Evolutionary conservation across 345 rosid genomes (phyloP).

Genomic region (Erucastrum elatum): DNA sequence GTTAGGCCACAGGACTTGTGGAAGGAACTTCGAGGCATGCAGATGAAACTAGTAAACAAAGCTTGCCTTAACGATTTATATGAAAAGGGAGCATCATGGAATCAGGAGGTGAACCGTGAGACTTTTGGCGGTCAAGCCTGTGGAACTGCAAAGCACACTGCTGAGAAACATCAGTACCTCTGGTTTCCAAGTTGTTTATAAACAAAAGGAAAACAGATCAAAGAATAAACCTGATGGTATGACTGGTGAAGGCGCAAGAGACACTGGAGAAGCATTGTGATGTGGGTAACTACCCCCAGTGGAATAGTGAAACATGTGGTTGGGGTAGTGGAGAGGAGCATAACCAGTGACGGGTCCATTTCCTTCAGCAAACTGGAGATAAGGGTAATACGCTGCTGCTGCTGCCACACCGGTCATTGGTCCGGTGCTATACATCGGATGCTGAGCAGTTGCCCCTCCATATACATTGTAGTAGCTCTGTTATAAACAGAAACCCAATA

Average conservation of each 20-base stretch:
- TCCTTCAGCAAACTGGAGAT: constrained; percentile 78
- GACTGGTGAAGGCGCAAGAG: constrained; percentile 78
- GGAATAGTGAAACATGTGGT: constrained; percentile 73
- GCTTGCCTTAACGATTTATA: neutral
- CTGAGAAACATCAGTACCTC: constrained; percentile 64
- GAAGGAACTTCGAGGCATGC: constrained; percentile 44
- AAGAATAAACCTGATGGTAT: constrained; percentile 68
- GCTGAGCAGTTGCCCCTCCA: constrained; percentile 79
- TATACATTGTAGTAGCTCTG: constrained; percentile 88
- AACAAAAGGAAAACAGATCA: neutral
- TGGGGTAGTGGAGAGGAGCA: constrained; percentile 71
- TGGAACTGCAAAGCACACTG: constrained; percentile 98
- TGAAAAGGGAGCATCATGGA: neutral
- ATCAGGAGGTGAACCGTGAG: constrained; percentile 65
- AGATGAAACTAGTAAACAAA: constrained; percentile 25
- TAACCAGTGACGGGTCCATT: constrained; percentile 61
- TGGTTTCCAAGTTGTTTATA: constrained; percentile 12
- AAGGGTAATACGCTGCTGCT: constrained; percentile 74
- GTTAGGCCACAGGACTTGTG: constrained; percentile 72
- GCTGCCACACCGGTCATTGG: constrained; percentile 62
- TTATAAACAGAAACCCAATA: neutral
- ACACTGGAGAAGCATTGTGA: constrained; percentile 72
- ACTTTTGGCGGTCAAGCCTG: constrained; percentile 73
- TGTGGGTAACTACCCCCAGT: constrained; percentile 67
- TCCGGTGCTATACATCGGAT: constrained; percentile 72